Base-by-base conservation (phyloP, 164 flowering plant genomes). In the Macadamia tetraphylla region DNA sequence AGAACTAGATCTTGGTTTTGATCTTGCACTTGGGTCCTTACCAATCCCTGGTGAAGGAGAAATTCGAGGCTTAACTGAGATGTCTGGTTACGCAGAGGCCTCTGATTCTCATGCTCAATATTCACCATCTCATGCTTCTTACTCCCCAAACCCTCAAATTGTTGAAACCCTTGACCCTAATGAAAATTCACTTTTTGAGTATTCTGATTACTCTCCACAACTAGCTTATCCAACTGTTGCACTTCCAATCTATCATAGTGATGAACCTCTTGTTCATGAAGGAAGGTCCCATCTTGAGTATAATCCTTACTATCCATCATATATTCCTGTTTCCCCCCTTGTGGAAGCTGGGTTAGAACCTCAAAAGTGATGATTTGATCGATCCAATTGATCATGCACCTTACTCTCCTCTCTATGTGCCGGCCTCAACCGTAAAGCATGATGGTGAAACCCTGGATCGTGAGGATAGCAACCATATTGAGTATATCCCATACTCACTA, bases 1-100 rank as follows among this genome's bases (percentile, higher is more conserved):
- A 14, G 74, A 66, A 29, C 66, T 68, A 5, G 76, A 73, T 73
- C 74, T 77, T 17, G 80, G 80, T 7, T 73, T 74, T 18, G 80
- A 77, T 73, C 80, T 77, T 56, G 76, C 76, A 48, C 62, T 77
- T 14, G 70, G 64, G 40, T 73, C 79, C 32, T 15, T 64, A 18
- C 62, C 65, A 6, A 51, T 71, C 7, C 7, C 64, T 5, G 32
- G 59, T 31, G 60, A 59, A 15, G 17, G n/a, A 18, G 73, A 65
- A 32, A 23, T 48, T 52, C 66, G 40, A 12, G 30, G 3, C n/a
- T 65, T 63, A 3, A 29, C 58, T 13, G 74, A 66, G 62, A 76
- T 76, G 67, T 57, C 75, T 51, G 65, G 66, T 64, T 64, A 64
- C 35, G 57, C 23, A 6, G 68, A 49, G 32, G 15, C 30, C 55